A percentile compares a stretch with the other conserved stretches of the same genome.
These are phyloP conservation scores for Ashbya aceris DNA, from an alignment of 1,139 yeast genomes.

Conservation along the genomic window DNA sequence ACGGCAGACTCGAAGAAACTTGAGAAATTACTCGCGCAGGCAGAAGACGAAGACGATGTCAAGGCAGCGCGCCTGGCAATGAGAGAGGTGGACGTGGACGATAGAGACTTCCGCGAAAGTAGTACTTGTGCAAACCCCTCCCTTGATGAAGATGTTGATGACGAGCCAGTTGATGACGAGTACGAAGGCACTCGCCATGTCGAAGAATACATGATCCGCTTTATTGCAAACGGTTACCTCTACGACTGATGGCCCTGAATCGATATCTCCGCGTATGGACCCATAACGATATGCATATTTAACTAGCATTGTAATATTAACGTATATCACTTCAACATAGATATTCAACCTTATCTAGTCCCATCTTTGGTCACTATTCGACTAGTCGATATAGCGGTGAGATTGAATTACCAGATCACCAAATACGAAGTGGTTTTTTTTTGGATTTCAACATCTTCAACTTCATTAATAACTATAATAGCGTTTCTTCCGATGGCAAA, in stretches of 20 bases:
- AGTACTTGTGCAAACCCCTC: constrained; percentile 5
- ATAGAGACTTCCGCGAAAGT: constrained; percentile 65
- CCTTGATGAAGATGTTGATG: constrained; percentile 16
- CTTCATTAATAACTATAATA: too few relatives aligned
- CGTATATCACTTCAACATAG: not conserved
- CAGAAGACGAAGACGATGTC: constrained; percentile 94
- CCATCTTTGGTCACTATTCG: too few relatives aligned
- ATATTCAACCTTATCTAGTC: not conserved
- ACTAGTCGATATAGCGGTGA: too few relatives aligned
- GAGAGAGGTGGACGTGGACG: constrained; percentile 76
- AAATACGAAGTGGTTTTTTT: too few relatives aligned
- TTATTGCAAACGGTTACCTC: constrained; percentile 74
- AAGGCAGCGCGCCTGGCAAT: constrained; percentile 85
- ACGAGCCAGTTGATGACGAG: constrained; percentile 35
- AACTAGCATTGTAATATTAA: not conserved
- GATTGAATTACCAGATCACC: too few relatives aligned
- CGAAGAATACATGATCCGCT: constrained; percentile 93
- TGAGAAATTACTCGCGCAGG: constrained; percentile 72
- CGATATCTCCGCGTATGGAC: not conserved
- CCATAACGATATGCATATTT: not conserved
- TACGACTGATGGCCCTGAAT: constrained; percentile 32
- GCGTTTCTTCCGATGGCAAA: too few relatives aligned
- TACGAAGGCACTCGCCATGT: constrained; percentile 80
- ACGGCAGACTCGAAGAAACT: constrained; percentile 35
- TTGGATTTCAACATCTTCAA: too few relatives aligned